A percentile compares a stretch with the other conserved stretches of the same genome.
Evolutionary conservation across 371 early-diverging fungal genomes (phyloP).

Genomic region (Apophysomyces elegans): DNA sequence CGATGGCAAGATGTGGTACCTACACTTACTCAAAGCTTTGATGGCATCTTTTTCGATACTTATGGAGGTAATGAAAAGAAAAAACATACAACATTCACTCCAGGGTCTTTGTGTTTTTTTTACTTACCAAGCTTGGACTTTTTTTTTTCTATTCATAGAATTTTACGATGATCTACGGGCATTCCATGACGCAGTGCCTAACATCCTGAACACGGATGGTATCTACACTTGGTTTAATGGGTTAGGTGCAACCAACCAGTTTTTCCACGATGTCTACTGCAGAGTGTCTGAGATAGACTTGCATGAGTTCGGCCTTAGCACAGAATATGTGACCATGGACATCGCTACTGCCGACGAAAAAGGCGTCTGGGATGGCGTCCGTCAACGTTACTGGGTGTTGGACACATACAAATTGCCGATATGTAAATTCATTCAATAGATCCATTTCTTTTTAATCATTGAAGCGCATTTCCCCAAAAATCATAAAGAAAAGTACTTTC

Average conservation of each 20-base stretch:
- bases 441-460: background rate
- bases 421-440: slow-evolving; percentile 53
- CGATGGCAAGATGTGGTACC: slow-evolving; percentile 93
- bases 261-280: slow-evolving; percentile 96
- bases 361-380: slow-evolving; percentile 86
- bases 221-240: slow-evolving; percentile 96
- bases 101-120: background rate
- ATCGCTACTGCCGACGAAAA: slow-evolving; percentile 79
- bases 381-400: slow-evolving; percentile 82
- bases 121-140: background rate
- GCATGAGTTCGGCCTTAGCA: slow-evolving; percentile 74
- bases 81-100: no score
- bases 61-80: slow-evolving; percentile 63
- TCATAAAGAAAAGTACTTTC: background rate
- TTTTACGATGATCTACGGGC: slow-evolving; percentile 88
- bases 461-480: no score
- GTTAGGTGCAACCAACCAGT: slow-evolving; percentile 87
- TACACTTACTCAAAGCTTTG: slow-evolving; percentile 70
- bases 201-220: slow-evolving; percentile 76
- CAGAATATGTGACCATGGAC: slow-evolving; percentile 72
- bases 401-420: slow-evolving; percentile 81
- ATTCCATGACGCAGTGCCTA: slow-evolving; percentile 85
- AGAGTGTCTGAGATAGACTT: slow-evolving; percentile 84
- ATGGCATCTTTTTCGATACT: slow-evolving; percentile 94
- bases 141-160: slow-evolving; percentile 47